phyloP scores from a whole-genome alignment of 495 filamentous ascomycete genomes.

The Opeltia flavorubescens region DNA sequence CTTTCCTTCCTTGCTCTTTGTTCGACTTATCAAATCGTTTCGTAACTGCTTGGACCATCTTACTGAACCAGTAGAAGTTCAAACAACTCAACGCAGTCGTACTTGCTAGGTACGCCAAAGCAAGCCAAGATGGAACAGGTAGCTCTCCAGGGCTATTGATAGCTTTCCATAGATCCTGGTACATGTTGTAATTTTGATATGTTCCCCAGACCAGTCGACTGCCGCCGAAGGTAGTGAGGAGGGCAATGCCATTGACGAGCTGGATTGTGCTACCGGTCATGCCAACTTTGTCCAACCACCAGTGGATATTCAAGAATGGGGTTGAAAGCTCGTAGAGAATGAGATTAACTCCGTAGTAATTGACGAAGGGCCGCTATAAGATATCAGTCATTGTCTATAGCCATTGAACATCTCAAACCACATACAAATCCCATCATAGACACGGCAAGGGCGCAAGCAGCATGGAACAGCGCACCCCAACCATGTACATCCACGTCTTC shows the following conservation, averaged over 20 bases:
- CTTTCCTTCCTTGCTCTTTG: background rate
- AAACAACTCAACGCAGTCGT: slow-evolving; percentile 71
- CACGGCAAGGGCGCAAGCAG: slow-evolving; percentile 66
- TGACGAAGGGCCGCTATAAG: slow-evolving; percentile 73
- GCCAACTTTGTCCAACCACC: slow-evolving; percentile 95
- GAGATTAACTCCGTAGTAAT: slow-evolving; percentile 82
- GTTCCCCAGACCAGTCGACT: slow-evolving; percentile 88
- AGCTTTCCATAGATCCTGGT: slow-evolving; percentile 63
- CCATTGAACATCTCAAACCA: slow-evolving; percentile 13
- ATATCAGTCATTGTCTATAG: background rate
- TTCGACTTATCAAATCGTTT: slow-evolving; percentile 57
- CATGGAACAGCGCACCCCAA: slow-evolving; percentile 76
- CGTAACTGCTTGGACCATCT: slow-evolving; percentile 81
- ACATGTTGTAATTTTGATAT: slow-evolving; percentile 65
- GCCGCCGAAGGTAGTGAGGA: slow-evolving; percentile 62
- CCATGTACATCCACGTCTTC: slow-evolving; percentile 69
- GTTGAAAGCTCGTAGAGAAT: slow-evolving; percentile 96
- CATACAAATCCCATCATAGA: slow-evolving; percentile 86
- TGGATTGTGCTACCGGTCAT: slow-evolving; percentile 82
- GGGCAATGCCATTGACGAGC: slow-evolving; percentile 64
- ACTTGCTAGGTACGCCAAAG: slow-evolving; percentile 53
- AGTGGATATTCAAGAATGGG: slow-evolving; percentile 92
- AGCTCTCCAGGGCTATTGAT: slow-evolving; percentile 29
- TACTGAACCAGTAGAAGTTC: slow-evolving; percentile 92
- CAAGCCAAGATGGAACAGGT: slow-evolving; percentile 61